These are phyloP conservation scores for Basidiobolus meristosporus DNA, from an alignment of 371 early-diverging fungal species.

Conservation along the genomic window DNA sequence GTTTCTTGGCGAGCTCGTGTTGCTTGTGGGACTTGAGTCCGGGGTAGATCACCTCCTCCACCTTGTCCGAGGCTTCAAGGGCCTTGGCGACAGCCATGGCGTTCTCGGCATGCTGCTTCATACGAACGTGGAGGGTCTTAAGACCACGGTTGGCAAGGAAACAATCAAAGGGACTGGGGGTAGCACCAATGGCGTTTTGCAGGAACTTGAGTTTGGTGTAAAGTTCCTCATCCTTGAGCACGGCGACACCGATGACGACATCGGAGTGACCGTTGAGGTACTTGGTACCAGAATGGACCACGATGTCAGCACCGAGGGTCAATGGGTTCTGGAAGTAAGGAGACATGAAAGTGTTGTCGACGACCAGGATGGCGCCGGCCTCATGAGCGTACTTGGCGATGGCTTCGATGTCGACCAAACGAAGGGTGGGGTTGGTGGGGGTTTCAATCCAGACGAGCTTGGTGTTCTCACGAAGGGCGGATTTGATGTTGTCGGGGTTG, in stretches of 20 bases:
- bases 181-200: conserved; percentile 90
- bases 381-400: conserved; percentile 66
- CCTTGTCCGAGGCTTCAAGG: conserved; percentile 35
- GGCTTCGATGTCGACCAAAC: conserved; percentile 79
- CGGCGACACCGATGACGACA: conserved; percentile 90
- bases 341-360: conserved; percentile 96
- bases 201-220: conserved; percentile 65
- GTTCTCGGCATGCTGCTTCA: conserved; percentile 77
- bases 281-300: conserved; percentile 96
- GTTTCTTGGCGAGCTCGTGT: conserved; percentile 59
- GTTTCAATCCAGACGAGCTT: conserved; percentile 88
- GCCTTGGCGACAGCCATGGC: conserved; percentile 58
- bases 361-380: conserved; percentile 64
- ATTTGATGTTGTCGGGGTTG: conserved; percentile 46
- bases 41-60: conserved; percentile 67
- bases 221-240: conserved; percentile 53
- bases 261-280: conserved; percentile 97
- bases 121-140: conserved; percentile 88
- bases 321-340: conserved; percentile 94
- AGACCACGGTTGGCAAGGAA: conserved; percentile 88
- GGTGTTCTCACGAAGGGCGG: conserved; percentile 53
- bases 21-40: conserved; percentile 66
- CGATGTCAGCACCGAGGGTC: conserved; percentile 83
- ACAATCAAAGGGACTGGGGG: conserved; percentile 95
- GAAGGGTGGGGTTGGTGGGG: conserved; percentile 92